Conservation (phyloP, 805 yeast species). For the Barnettozyma wickerhamii region DNA sequence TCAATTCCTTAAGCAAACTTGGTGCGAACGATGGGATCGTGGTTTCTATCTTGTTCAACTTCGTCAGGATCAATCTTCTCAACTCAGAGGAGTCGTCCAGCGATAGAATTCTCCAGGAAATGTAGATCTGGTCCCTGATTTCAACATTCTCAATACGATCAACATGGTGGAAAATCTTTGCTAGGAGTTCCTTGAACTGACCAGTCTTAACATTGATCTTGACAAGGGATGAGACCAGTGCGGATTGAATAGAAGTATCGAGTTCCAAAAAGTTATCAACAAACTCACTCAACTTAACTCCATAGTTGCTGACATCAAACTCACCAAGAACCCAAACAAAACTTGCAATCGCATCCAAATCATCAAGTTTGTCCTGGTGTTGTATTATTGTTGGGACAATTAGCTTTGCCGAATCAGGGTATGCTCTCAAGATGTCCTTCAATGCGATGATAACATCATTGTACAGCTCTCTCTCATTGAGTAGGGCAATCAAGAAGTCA, state of each 20-base stretch:
- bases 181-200: conserved; percentile 39
- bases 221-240: conserved; percentile 57
- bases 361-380: conserved; percentile 43
- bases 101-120: conserved; percentile 76
- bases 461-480: conserved; percentile 60
- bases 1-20: conserved; percentile 57
- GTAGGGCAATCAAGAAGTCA: conserved; percentile 53
- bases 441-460: conserved; percentile 60
- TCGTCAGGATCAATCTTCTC: conserved; percentile 49
- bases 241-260: conserved; percentile 57
- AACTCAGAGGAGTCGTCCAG: conserved; percentile 32
- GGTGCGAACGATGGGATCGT: conserved; percentile 72
- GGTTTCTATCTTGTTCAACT: conserved; percentile 66
- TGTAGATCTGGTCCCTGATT: conserved; percentile 73
- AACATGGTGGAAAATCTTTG: conserved; percentile 60
- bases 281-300: conserved; percentile 40
- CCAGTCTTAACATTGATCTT: conserved; percentile 47
- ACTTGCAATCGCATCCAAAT: conserved; percentile 44
- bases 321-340: conserved; percentile 73
- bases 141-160: conserved; percentile 67
- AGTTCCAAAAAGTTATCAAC: conserved; percentile 52
- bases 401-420: conserved; percentile 46
- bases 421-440: conserved; percentile 63
- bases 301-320: conserved; percentile 55
- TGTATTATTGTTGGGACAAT: conserved; percentile 52